These are phyloP conservation scores for Sonneratia caseolaris DNA, from an alignment of 345 rosid genomes.

Conservation along the genomic window DNA sequence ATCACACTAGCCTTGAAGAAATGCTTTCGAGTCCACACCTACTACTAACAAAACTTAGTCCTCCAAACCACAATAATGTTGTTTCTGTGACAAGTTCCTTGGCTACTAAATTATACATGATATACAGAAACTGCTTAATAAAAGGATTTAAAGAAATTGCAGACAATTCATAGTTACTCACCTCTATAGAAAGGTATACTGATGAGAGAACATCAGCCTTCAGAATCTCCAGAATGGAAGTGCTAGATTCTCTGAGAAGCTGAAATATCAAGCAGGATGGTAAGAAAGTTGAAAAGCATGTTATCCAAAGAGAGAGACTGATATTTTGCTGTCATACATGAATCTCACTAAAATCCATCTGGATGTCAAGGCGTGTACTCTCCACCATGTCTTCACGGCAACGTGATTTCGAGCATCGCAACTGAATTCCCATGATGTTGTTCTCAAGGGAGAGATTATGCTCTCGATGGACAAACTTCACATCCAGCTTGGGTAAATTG, in stretches of 20 bases:
- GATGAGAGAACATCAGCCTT: slow-evolving; percentile 73
- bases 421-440: slow-evolving; percentile 74
- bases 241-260: slow-evolving; percentile 70
- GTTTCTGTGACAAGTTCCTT: background rate
- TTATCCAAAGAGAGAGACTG: background rate
- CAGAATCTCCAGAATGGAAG: slow-evolving; percentile 78
- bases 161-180: slow-evolving; percentile 18
- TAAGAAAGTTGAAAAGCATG: slow-evolving; percentile 17
- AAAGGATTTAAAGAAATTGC: background rate
- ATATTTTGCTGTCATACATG: slow-evolving; percentile 43
- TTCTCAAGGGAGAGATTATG: slow-evolving; percentile 59
- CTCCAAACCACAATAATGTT: background rate
- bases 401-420: slow-evolving; percentile 56
- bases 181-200: slow-evolving; percentile 75
- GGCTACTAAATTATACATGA: background rate
- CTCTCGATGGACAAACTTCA: slow-evolving; percentile 66
- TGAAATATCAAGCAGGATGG: slow-evolving; percentile 37
- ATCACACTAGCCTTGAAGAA: background rate
- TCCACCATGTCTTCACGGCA: slow-evolving; percentile 81
- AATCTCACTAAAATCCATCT: slow-evolving; percentile 86
- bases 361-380: slow-evolving; percentile 82
- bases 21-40: background rate
- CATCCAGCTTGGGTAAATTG: slow-evolving; percentile 68
- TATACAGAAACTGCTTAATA: background rate
- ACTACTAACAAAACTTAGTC: background rate